Evolutionary conservation across 345 rosid species (phyloP), one percentile per base, ranked within the genome.

Genomic region (Bruguiera parviflora): DNA sequence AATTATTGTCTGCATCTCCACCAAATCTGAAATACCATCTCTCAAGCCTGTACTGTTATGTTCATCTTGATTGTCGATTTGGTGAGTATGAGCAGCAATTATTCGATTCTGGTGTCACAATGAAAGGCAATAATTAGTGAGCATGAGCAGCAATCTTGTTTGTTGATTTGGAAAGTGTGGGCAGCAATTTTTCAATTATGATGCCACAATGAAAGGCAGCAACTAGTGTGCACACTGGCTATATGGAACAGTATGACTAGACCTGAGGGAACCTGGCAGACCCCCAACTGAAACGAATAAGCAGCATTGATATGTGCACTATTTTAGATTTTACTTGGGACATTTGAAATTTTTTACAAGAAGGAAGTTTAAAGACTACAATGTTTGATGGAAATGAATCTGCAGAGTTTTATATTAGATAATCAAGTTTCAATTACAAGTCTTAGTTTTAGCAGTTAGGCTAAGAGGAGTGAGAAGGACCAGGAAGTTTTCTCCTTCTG

Each of bases 21-120:
- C 78, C 79, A 85, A 80, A 68, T 83, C 83, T 37, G 82, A 80
- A 78, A 82, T 70, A 71, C 82, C 89, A 74, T 69, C 83, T 21
- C 77, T 55, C 71, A 25, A 21, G 58, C 9, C 27, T 15, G 27
- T 22, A 66, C 62, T 13, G 49, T 71, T 85, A 66, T 73, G 55
- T 73, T 74, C 71, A 65, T 49, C 58, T 29, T 37, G 64, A 58
- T 64, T 69, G 72, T 76, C 66, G 43, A 29, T 61, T 61, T 76
- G 85, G 63, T 61, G 75, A 29, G 55, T 63, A 11, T 74, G 77
- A 58, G 73, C 74, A 72, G 73, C 79, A 70, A 43, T 63, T 52
- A 46, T 56, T 27, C 22, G 74, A 74, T 25, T 71, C 74, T 81
- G 78, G 56, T 64, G 49, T 65, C 65, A 73, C 58, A 9, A 35